Percentiles rank a stretch among this genome's conserved stretches.
Evolutionary conservation across 331 rosid genomes (phyloP).

Genomic region (Acacia concinna): DNA sequence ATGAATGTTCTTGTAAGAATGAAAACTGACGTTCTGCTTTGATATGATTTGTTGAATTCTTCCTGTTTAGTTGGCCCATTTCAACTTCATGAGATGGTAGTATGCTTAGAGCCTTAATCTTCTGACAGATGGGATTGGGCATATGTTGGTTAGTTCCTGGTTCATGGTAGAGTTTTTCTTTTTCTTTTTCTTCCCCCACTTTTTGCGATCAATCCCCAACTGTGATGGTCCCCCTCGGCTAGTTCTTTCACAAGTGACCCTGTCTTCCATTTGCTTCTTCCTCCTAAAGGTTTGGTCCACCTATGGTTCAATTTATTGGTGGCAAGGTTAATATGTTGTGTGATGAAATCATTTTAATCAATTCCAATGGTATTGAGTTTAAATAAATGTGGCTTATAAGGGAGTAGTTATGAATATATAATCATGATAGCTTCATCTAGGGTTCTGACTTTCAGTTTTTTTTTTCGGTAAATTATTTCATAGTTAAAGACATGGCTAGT

Average conservation of each 20-base stretch:
- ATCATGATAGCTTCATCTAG: background rate
- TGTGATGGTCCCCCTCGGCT: too few species aligned
- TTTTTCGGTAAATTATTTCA: conserved; percentile 6
- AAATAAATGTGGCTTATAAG: conserved; percentile 1
- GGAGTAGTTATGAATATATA: background rate
- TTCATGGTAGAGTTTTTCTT: background rate
- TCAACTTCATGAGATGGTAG: too few species aligned
- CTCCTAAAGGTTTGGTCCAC: too few species aligned
- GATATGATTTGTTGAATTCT: too few species aligned
- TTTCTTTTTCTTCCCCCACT: too few species aligned
- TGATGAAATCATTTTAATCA: conserved; percentile 5
- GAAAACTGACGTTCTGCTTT: too few species aligned
- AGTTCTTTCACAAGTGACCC: too few species aligned
- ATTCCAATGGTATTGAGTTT: background rate
- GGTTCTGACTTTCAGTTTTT: background rate
- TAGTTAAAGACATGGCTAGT: background rate
- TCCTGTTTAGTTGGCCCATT: too few species aligned
- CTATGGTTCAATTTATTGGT: background rate
- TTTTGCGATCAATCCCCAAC: background rate
- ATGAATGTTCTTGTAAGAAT: too few species aligned
- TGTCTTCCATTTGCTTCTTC: too few species aligned
- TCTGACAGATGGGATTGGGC: too few species aligned
- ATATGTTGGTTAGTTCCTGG: background rate
- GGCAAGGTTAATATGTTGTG: background rate
- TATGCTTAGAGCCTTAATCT: too few species aligned